Evolutionary conservation across 1,139 yeast species (phyloP).

Genomic region (Entelexis paramagnoliae): DNA sequence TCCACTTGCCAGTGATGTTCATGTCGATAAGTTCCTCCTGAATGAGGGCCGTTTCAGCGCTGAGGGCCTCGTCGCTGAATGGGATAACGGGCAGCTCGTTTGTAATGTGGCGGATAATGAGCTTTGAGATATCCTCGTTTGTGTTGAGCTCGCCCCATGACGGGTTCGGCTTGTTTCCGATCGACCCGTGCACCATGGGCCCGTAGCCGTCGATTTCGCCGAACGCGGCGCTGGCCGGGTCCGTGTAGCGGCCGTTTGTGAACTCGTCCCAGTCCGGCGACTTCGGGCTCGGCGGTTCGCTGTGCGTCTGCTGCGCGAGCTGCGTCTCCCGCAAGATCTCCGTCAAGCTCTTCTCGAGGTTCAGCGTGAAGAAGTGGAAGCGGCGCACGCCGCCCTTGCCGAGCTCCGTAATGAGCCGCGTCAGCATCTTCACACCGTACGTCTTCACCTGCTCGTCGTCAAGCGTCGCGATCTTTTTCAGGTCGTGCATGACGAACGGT

Average conservation of each 20-base stretch:
- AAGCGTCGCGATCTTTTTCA: constrained; percentile 48
- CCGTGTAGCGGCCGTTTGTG: constrained; percentile 96
- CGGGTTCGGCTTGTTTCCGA: constrained; percentile 50
- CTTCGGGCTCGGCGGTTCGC: constrained; percentile 3
- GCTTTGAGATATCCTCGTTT: constrained; percentile 50
- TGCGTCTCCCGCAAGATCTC: constrained; percentile 58
- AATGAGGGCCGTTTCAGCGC: constrained; percentile 82
- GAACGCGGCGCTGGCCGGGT: constrained; percentile 88
- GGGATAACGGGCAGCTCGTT: constrained; percentile 72
- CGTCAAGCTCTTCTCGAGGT: constrained; percentile 84
- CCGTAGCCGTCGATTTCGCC: constrained; percentile 98
- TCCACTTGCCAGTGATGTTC: constrained; percentile 66
- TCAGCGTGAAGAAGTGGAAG: constrained; percentile 81
- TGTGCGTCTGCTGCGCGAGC: constrained; percentile 24
- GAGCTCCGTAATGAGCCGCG: constrained; percentile 51
- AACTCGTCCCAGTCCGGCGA: constrained; percentile 94
- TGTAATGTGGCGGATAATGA: constrained; percentile 66
- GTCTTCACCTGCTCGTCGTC: constrained; percentile 83
- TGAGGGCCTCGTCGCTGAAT: constrained; percentile 79
- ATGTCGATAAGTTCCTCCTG: constrained; percentile 80
- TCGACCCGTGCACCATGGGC: constrained; percentile 68
- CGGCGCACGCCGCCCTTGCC: constrained; percentile 47
- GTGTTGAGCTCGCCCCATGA: constrained; percentile 72
- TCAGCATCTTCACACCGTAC: constrained; percentile 66
- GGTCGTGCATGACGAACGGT: constrained; percentile 38